Conservation (phyloP, 305 asterid species). For the Solanum hybrid region DNA sequence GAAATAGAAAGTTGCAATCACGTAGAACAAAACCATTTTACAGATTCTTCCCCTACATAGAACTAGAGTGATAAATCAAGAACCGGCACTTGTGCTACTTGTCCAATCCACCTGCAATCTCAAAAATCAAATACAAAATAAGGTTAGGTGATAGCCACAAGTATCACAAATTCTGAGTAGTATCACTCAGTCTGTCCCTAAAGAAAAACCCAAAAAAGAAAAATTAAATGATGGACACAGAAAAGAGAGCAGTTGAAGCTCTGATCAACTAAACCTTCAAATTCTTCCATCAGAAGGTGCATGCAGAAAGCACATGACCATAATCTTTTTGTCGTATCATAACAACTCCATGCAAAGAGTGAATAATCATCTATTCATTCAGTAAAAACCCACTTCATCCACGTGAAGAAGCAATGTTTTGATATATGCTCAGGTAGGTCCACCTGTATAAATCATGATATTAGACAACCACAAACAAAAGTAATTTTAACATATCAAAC, state of each 20-base stretch:
- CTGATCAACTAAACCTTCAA: slow-evolving; percentile 1
- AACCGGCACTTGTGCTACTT: not conserved
- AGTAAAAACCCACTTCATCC: slow-evolving; percentile 16
- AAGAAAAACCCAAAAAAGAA: not conserved
- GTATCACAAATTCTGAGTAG: not conserved
- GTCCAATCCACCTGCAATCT: slow-evolving; percentile 1
- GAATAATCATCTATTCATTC: not conserved
- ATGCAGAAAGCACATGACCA: not conserved
- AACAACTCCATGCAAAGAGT: not conserved
- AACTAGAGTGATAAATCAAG: not conserved
- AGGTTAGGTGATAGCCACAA: not conserved
- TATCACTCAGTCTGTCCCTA: not conserved
- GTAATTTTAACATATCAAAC: not conserved
- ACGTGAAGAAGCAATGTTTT: slow-evolving; percentile 14
- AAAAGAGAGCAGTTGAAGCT: not conserved
- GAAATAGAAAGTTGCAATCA: not conserved
- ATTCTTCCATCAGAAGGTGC: not conserved
- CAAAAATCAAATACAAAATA: not conserved
- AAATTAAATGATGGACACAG: not conserved
- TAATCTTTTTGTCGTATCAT: not conserved
- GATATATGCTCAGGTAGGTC: slow-evolving; percentile 15
- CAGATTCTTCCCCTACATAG: not conserved
- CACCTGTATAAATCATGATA: slow-evolving; percentile 6
- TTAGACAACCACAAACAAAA: not conserved
- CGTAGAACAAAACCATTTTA: not conserved